These are phyloP conservation scores for Colletotrichum sp. DNA, from an alignment of 2,329 filamentous ascomycete genomes.

Conservation along the genomic window DNA sequence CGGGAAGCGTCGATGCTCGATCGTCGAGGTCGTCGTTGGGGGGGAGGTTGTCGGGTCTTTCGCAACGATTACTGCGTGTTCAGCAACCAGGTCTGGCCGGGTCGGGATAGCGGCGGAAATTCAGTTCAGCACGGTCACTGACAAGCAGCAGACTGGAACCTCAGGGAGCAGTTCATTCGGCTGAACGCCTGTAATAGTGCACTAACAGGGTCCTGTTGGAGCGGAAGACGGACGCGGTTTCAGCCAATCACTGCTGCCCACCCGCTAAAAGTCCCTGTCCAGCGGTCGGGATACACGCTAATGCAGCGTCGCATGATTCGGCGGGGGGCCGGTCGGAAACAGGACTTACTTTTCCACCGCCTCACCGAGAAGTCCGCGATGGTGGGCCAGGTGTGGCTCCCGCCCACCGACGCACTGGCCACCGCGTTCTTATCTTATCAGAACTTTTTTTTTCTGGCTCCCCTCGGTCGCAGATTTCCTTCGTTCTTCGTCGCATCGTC, in stretches of 20 bases:
- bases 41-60: neutral
- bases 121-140: neutral
- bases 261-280: neutral
- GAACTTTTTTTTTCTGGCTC: constrained; percentile 19
- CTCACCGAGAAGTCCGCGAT: constrained; percentile 12
- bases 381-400: neutral
- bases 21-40: neutral
- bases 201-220: constrained; percentile 9
- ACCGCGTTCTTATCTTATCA: constrained; percentile 19
- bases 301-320: constrained; percentile 14
- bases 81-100: neutral
- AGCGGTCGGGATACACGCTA: constrained; percentile 23
- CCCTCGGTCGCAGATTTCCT: constrained; percentile 12
- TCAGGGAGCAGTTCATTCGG: constrained; percentile 2
- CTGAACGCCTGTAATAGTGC: constrained; percentile 1
- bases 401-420: neutral
- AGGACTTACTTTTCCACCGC: constrained; percentile 9
- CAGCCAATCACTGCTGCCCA: neutral
- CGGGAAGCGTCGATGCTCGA: neutral
- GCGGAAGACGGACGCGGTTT: neutral
- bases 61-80: neutral
- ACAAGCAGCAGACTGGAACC: neutral
- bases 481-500: neutral
- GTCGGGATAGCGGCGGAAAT: constrained; percentile 11
- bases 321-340: neutral